These are phyloP conservation scores for Clavariopsis aquatica DNA, from an alignment of 495 filamentous ascomycete genomes.

Conservation along the genomic window DNA sequence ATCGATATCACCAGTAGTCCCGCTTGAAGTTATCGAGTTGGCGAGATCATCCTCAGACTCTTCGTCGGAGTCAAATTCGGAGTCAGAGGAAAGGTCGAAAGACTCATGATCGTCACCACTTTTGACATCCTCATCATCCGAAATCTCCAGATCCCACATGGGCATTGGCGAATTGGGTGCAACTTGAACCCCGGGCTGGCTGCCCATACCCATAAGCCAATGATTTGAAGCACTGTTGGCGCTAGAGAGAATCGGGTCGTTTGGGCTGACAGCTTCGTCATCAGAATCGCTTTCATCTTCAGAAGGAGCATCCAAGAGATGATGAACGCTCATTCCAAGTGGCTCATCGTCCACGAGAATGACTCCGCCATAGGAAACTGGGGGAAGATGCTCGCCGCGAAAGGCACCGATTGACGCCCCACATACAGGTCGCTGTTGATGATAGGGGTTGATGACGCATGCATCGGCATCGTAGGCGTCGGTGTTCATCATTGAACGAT, in stretches of 20 bases:
- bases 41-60: conserved; percentile 22
- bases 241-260: conserved; percentile 32
- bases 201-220: conserved; percentile 36
- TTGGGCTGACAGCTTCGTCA: conserved; percentile 14
- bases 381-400: conserved; percentile 78
- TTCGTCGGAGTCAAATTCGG: conserved; percentile 52
- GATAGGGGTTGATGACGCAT: conserved; percentile 55
- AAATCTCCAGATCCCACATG: conserved; percentile 37
- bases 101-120: conserved; percentile 38
- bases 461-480: conserved; percentile 29
- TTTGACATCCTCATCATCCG: conserved; percentile 38
- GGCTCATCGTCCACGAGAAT: conserved; percentile 79
- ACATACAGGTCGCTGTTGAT: conserved; percentile 75
- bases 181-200: conserved; percentile 32
- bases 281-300: conserved; percentile 45
- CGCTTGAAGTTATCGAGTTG: conserved; percentile 19
- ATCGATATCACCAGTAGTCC: conserved; percentile 68
- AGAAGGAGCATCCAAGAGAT: conserved; percentile 85
- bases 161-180: conserved; percentile 10
- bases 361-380: conserved; percentile 86
- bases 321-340: conserved; percentile 93
- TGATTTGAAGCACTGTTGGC: conserved; percentile 24
- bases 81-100: conserved; percentile 40
- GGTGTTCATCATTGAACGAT: conserved; percentile 40
- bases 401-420: conserved; percentile 94